A percentile compares a stretch with the other conserved stretches of the same genome.
These are phyloP conservation scores for Mrakia gelida DNA, from an alignment of 768 basidiomycete species.

Conservation along the genomic window DNA sequence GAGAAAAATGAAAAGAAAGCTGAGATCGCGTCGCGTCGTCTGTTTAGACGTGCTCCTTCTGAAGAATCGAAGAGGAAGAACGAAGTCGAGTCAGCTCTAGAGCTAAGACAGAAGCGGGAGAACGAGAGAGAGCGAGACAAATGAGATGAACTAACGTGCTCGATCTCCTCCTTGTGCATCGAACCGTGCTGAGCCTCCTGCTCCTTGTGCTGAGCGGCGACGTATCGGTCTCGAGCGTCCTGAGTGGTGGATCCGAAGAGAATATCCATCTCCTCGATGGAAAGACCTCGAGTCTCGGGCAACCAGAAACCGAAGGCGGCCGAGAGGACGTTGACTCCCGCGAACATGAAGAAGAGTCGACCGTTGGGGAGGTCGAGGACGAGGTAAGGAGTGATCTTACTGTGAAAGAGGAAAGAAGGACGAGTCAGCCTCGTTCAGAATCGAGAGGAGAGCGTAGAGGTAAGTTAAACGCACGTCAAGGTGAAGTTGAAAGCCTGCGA, in stretches of 20 bases:
- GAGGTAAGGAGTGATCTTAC: slow-evolving; percentile 31
- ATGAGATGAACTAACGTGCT: not conserved
- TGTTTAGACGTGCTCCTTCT: too few relatives aligned
- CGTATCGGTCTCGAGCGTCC: slow-evolving; percentile 26
- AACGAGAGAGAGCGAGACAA: too few relatives aligned
- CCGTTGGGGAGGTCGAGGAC: slow-evolving; percentile 27
- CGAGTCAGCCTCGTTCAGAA: not conserved
- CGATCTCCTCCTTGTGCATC: slow-evolving; percentile 3
- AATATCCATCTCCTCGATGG: slow-evolving; percentile 24
- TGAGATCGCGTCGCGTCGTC: too few relatives aligned
- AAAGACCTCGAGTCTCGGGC: slow-evolving; percentile 20
- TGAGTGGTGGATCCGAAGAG: slow-evolving; percentile 25
- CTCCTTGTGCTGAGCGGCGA: slow-evolving; percentile 15
- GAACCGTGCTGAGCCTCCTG: not conserved
- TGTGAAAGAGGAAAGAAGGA: not conserved
- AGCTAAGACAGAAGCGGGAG: too few relatives aligned
- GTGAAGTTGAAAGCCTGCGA: slow-evolving; percentile 24
- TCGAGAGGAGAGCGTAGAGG: not conserved
- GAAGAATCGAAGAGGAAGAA: too few relatives aligned
- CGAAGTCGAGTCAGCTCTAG: too few relatives aligned
- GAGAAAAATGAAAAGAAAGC: too few relatives aligned
- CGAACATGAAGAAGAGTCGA: slow-evolving; percentile 28
- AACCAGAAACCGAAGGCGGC: slow-evolving; percentile 31
- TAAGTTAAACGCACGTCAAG: not conserved
- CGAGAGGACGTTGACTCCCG: slow-evolving; percentile 18